Base-by-base conservation (phyloP, 805 yeast genomes). In the Millerozyma miso region DNA sequence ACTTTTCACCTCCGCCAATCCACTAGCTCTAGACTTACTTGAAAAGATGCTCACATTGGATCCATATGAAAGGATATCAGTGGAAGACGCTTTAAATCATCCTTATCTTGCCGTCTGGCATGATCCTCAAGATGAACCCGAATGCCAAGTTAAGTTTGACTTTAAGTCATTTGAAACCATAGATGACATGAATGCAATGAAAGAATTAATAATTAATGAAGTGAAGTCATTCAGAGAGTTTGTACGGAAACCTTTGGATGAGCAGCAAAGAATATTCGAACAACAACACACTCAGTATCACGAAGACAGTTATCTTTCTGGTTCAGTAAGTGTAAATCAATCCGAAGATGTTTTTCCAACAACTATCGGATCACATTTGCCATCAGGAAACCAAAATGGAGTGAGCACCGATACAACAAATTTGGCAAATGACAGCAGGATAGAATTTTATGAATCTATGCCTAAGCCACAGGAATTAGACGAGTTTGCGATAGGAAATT, bases 41-140 rank as follows among this genome's bases (percentile, higher is more conserved):
- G 86, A 83, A 47, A 77, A 72, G 54, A 83, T 93, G 93, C 72
- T 93, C 31, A 81, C 95, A n/a, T 74, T 93, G 48, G 96, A 91
- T 60, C 98, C 99, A 3, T 76, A 76, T 44, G 79, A 81, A 56
- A 78, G 99, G 64, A 88, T 93, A 43, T 81, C 95, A 0, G 98
- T 91, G 3, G 91, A 88, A 47, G 88, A 89, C 48, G 97, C 98
- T 0, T 73, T 93, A 43, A 77, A 76, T 49, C 99, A 93, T 63
- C 97, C 97, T 16, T 93, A 93, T 60, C 68, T 93, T 41, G 77
- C 84, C 40, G 81, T 89, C 33, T 93, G 98, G 97, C 98, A 88
- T 59, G 96, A 89, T 62, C 93, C 96, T 4, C 76, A 78, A 23
- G 98, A 93, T 59, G 98, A 93, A 64, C 90, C 90, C 5, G 82